These are phyloP conservation scores for Polytrichum commune DNA, from an alignment of 225 moss, liverwort and hornwort genomes.

Conservation along the genomic window DNA sequence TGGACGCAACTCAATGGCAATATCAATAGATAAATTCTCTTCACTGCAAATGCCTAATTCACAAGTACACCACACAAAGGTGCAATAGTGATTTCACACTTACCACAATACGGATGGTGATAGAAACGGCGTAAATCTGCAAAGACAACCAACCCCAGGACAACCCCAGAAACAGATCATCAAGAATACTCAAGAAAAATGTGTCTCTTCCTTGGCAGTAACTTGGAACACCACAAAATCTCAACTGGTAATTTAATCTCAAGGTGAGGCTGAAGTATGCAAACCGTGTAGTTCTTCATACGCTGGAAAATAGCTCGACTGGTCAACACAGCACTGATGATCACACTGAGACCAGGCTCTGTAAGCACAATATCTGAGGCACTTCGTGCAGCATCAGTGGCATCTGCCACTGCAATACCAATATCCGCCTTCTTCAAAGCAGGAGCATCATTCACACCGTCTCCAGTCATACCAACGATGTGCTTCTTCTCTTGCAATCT, in stretches of 20 bases:
- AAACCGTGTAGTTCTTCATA: slow-evolving; percentile 86
- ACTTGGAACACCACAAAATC: neutral
- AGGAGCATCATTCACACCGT: slow-evolving; percentile 95
- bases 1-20: too few species aligned
- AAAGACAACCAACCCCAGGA: slow-evolving; percentile 7
- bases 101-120: slow-evolving; percentile 82
- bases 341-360: slow-evolving; percentile 84
- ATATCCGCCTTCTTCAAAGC: slow-evolving; percentile 92
- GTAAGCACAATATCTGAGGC: slow-evolving; percentile 91
- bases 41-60: too few species aligned
- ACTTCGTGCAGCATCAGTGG: slow-evolving; percentile 81
- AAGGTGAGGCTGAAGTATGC: neutral
- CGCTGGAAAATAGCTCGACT: slow-evolving; percentile 78
- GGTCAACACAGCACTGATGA: slow-evolving; percentile 77
- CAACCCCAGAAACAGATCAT: too few species aligned
- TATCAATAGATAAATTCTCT: too few species aligned
- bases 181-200: too few species aligned
- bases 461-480: slow-evolving; percentile 86
- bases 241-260: too few species aligned
- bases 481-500: slow-evolving; percentile 66
- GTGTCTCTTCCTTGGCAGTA: too few species aligned
- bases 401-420: slow-evolving; percentile 88
- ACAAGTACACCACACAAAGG: too few species aligned
- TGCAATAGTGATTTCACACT: slow-evolving; percentile 2
- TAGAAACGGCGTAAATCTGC: slow-evolving; percentile 79